phyloP scores from a whole-genome alignment of 2,329 filamentous ascomycete species.

The Huntiella savannae region DNA sequence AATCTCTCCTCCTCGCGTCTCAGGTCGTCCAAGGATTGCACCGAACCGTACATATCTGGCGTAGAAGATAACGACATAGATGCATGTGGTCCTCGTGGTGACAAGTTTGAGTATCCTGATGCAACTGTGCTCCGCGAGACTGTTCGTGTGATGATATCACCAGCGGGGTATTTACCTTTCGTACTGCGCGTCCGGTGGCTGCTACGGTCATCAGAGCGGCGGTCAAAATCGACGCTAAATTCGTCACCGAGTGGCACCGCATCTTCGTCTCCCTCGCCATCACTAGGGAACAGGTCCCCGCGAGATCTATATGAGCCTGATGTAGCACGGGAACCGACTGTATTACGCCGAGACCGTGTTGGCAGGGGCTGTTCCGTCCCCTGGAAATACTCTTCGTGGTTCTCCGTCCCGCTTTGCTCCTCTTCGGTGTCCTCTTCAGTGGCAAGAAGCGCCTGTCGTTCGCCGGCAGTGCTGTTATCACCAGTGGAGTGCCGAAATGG shows the following conservation, averaged over 20 bases:
- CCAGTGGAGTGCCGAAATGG: slow-evolving; percentile 34
- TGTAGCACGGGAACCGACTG: slow-evolving; percentile 60
- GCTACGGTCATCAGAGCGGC: slow-evolving; percentile 51
- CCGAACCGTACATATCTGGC: slow-evolving; percentile 17
- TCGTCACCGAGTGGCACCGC: slow-evolving; percentile 86
- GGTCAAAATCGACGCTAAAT: slow-evolving; percentile 63
- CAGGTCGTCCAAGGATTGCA: slow-evolving; percentile 28
- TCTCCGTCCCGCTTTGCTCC: too few relatives aligned
- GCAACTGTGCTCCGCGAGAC: slow-evolving; percentile 40
- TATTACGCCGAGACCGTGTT: slow-evolving; percentile 48
- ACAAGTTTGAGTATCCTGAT: slow-evolving; percentile 21
- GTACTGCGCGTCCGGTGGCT: slow-evolving; percentile 44
- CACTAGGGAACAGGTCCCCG: slow-evolving; percentile 79
- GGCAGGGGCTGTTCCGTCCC: slow-evolving; percentile 21
- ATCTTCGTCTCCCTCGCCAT: slow-evolving; percentile 71
- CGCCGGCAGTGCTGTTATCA: slow-evolving; percentile 18
- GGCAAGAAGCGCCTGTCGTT: slow-evolving; percentile 51
- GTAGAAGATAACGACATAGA: slow-evolving; percentile 5
- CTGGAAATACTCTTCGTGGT: slow-evolving; percentile 24
- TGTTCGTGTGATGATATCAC: slow-evolving; percentile 26
- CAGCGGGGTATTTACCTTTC: slow-evolving; percentile 35
- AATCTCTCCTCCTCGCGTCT: slow-evolving; percentile 32
- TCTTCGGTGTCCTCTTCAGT: slow-evolving; percentile 1
- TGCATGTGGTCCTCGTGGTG: slow-evolving; percentile 13
- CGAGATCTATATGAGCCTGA: slow-evolving; percentile 72